phyloP scores from a whole-genome alignment of 2,329 filamentous ascomycete species.

The Talaromyces atroroseus region DNA sequence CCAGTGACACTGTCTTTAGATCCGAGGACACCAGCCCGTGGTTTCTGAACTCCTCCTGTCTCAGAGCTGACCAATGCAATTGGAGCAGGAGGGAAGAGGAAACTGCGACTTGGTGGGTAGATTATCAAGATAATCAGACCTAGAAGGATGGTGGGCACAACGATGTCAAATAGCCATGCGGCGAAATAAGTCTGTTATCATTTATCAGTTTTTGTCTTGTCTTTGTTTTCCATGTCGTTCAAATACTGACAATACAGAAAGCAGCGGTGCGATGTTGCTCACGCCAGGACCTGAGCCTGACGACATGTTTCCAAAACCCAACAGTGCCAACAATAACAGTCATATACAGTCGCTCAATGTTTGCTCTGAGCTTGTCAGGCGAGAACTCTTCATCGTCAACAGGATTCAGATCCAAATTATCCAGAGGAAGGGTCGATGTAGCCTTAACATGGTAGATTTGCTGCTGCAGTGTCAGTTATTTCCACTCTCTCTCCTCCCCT shows the following conservation, averaged over 20 bases:
- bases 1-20: slow-evolving; percentile 73
- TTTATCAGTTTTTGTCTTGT: not conserved
- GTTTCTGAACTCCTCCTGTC: slow-evolving; percentile 71
- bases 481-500: not conserved
- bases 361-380: slow-evolving; percentile 73
- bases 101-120: slow-evolving; percentile 57
- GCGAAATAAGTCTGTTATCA: slow-evolving; percentile 45
- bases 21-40: slow-evolving; percentile 67
- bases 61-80: slow-evolving; percentile 64
- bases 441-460: slow-evolving; percentile 69
- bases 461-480: slow-evolving; percentile 31
- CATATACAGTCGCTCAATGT: slow-evolving; percentile 76
- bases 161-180: slow-evolving; percentile 69
- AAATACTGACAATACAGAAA: slow-evolving; percentile 53
- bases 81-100: slow-evolving; percentile 75
- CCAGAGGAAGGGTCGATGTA: slow-evolving; percentile 54
- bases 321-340: slow-evolving; percentile 65
- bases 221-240: not conserved
- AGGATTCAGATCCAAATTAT: slow-evolving; percentile 71
- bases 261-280: slow-evolving; percentile 62
- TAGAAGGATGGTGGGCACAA: slow-evolving; percentile 60
- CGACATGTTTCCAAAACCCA: slow-evolving; percentile 66
- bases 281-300: slow-evolving; percentile 70
- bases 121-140: slow-evolving; percentile 61
- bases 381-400: slow-evolving; percentile 80